A percentile compares a stretch with the other conserved stretches of the same genome.
Evolutionary conservation across 257 asterid species (phyloP).

Genomic region (Rehmannia glutinosa): DNA sequence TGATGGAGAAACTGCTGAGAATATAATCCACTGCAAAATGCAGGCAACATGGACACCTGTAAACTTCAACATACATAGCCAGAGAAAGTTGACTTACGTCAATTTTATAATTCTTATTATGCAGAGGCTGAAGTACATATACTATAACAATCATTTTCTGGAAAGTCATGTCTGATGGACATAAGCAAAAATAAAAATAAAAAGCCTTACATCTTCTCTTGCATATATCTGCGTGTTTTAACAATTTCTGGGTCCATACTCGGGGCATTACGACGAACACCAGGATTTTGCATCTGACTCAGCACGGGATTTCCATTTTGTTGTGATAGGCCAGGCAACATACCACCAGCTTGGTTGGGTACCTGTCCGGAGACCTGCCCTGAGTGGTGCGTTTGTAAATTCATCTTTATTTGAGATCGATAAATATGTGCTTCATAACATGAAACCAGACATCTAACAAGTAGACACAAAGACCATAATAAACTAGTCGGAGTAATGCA

Average conservation of each 20-base stretch:
- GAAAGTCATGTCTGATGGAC: not conserved
- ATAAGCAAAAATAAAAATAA: not conserved
- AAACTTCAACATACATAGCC: not conserved
- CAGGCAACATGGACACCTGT: not conserved
- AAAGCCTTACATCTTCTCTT: conserved; percentile 55
- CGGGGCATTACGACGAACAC: conserved; percentile 34
- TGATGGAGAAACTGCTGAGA: conserved; percentile 1
- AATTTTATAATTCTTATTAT: not conserved
- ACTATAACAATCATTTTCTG: not conserved
- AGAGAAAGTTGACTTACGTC: not conserved
- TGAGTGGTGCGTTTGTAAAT: conserved; percentile 55
- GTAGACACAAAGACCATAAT: conserved; percentile 16
- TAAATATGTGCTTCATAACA: conserved; percentile 25
- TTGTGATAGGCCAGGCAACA: conserved; percentile 51
- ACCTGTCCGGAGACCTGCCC: conserved; percentile 69
- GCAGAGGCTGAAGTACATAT: not conserved
- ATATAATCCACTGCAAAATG: not conserved
- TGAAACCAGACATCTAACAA: conserved; percentile 16
- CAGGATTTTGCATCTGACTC: conserved; percentile 68
- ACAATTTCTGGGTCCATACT: conserved; percentile 48
- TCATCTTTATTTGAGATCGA: conserved; percentile 39
- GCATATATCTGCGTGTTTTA: conserved; percentile 51
- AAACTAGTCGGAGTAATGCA: not conserved
- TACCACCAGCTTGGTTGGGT: conserved; percentile 47
- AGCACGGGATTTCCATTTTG: conserved; percentile 61